phyloP scores from a whole-genome alignment of 169 alveolate genomes.

The Plasmodium sp. region DNA sequence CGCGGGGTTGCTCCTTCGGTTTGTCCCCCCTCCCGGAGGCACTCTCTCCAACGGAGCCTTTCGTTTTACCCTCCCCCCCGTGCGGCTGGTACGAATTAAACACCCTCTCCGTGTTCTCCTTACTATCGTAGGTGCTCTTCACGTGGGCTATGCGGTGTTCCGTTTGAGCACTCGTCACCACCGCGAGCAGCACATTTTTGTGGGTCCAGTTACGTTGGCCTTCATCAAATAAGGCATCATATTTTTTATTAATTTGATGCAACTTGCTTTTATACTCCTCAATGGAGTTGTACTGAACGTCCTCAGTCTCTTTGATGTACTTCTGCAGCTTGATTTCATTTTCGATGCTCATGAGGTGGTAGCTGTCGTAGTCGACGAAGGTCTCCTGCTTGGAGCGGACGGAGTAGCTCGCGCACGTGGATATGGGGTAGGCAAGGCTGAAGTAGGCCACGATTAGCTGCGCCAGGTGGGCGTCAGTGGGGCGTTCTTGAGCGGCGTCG shows the following conservation, averaged over 20 bases:
- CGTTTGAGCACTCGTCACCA: conserved; percentile 39
- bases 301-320: conserved; percentile 55
- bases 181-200: conserved; percentile 29
- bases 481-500: neutral
- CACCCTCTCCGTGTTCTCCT: conserved; percentile 7
- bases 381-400: conserved; percentile 5
- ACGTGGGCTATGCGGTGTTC: conserved; percentile 31
- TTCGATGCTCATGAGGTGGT: conserved; percentile 34
- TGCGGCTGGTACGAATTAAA: neutral
- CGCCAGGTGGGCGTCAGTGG: neutral
- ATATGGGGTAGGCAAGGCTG: conserved; percentile 14
- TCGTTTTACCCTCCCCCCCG: neutral
- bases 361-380: conserved; percentile 15
- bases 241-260: conserved; percentile 23
- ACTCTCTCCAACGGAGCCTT: neutral
- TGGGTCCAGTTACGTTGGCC: neutral
- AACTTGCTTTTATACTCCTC: conserved; percentile 61
- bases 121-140: conserved; percentile 57
- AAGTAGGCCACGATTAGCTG: conserved; percentile 7
- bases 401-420: conserved; percentile 54
- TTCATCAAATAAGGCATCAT: conserved; percentile 36
- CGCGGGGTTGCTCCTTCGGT: neutral
- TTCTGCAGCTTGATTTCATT: conserved; percentile 22
- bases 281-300: neutral
- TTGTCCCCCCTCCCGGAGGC: neutral